These are phyloP conservation scores for Pichia scutulata DNA, from an alignment of 805 yeast genomes.

Conservation along the genomic window DNA sequence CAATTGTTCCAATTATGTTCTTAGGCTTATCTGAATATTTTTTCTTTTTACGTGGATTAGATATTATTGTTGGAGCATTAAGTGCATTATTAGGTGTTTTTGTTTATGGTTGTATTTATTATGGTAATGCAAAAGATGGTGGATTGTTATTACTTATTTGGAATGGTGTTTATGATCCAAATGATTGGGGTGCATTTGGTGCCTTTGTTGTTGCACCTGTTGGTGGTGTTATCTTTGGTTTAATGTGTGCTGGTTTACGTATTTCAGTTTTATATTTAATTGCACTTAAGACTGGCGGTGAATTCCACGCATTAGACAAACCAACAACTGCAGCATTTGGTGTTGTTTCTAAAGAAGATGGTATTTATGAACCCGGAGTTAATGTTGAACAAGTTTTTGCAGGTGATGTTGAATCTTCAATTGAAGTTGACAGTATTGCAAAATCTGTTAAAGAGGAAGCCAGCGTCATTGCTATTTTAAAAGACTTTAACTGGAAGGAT, in stretches of 20 bases:
- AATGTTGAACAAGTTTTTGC: slow-evolving; percentile 6
- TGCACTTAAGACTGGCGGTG: slow-evolving; percentile 30
- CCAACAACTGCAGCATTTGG: slow-evolving; percentile 18
- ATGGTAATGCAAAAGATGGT: slow-evolving; percentile 64
- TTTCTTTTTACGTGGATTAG: slow-evolving; percentile 70
- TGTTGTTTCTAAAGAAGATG: slow-evolving; percentile 11
- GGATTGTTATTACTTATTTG: slow-evolving; percentile 65
- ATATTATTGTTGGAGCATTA: slow-evolving; percentile 74
- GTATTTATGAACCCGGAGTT: slow-evolving; percentile 8
- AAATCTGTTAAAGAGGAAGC: background rate
- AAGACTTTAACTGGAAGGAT: slow-evolving; percentile 8
- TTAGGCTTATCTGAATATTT: slow-evolving; percentile 64
- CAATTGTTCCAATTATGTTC: slow-evolving; percentile 77
- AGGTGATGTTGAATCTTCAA: slow-evolving; percentile 10
- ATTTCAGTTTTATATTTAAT: slow-evolving; percentile 27
- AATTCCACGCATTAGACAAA: slow-evolving; percentile 40
- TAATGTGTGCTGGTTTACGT: slow-evolving; percentile 44
- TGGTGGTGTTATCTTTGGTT: slow-evolving; percentile 61
- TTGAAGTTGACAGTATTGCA: background rate
- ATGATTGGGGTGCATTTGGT: slow-evolving; percentile 92
- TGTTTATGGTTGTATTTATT: slow-evolving; percentile 78
- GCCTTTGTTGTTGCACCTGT: slow-evolving; percentile 89
- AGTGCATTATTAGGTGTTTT: slow-evolving; percentile 78
- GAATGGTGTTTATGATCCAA: slow-evolving; percentile 68
- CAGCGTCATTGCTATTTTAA: slow-evolving; percentile 9